Base-by-base conservation (phyloP, 805 yeast species). In the Sungouiozyma intestinalis region DNA sequence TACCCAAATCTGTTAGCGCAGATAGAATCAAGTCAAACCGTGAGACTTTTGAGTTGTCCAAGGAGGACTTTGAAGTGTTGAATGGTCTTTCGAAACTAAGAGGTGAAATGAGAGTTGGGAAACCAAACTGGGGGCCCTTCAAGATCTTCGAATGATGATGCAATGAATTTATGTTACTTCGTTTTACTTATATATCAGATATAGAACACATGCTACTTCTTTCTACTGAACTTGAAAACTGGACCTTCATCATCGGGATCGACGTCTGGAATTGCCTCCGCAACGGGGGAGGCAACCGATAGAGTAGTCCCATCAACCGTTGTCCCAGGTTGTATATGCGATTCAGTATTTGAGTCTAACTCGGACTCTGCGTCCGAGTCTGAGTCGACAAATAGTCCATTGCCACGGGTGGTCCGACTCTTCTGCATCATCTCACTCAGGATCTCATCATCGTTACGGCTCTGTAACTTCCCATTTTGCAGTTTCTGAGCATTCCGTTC, bases 1-100 rank as follows among this genome's bases (percentile, higher is more conserved):
- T 73, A 41, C 77, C 77, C 43, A 73, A 73, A 52, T 69, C 76
- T 18, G 67, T 68, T 16, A 67, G 66, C 36, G 65, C 68, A 9
- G 43, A 51, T 3, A 67, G 78, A 65, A 65, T 73, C 42, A 62
- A 52, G 5, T 57, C 64, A 32, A 67, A 67, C 51, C 43, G 57
- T 49, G 53, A 41, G 39, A 51, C 54, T 14, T 50, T 63, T 27
- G 57, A 51, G 14, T 58, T 67, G 42, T 45, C 63, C 39, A 61
- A 58, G 4, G 68, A 61, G 20, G 73, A 68, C 43, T 53, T 67
- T 18, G 50, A 52, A 1, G 46, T 50, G 18, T 52, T 68, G 16
- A 47, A 47, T 40, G 48, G 51, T 15, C 38, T 64, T 21, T 53
- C 59, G 1, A 57, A 58, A 38, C 43, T 43, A 7, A 40, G 46